Conservation (phyloP, 2,329 filamentous ascomycete genomes). For the Colletotrichum sp. region DNA sequence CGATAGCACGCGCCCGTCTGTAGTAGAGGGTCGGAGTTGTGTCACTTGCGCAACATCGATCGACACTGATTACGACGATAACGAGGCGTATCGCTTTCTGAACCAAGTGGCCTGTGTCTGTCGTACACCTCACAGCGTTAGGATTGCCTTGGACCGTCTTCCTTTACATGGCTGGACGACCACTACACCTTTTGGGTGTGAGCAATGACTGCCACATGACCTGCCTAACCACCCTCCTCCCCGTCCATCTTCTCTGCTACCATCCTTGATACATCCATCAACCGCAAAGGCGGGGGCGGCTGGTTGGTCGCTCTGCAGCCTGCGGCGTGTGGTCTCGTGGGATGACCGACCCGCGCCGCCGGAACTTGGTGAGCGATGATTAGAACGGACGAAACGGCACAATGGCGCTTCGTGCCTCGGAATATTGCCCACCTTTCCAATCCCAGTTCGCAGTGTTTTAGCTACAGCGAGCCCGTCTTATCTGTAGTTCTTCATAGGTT, state of each 20-base stretch:
- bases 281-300: not conserved
- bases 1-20: not conserved
- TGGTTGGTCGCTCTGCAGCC: not conserved
- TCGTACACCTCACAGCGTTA: not conserved
- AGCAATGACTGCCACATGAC: constrained; percentile 9
- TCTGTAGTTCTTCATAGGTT: not conserved
- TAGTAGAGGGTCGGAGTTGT: not conserved
- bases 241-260: not conserved
- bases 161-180: not conserved
- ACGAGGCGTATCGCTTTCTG: not conserved
- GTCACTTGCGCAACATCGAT: not conserved
- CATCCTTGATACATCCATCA: not conserved
- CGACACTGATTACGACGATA: not conserved
- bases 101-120: not conserved
- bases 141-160: not conserved
- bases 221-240: not conserved
- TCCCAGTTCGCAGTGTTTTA: not conserved
- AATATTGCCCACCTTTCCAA: not conserved
- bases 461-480: not conserved
- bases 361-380: not conserved
- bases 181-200: constrained; percentile 5
- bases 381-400: not conserved
- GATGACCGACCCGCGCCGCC: not conserved
- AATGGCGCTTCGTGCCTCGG: not conserved
- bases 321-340: not conserved